phyloP scores from a whole-genome alignment of 352 stramenopile species.

The Discostella stelligera region DNA sequence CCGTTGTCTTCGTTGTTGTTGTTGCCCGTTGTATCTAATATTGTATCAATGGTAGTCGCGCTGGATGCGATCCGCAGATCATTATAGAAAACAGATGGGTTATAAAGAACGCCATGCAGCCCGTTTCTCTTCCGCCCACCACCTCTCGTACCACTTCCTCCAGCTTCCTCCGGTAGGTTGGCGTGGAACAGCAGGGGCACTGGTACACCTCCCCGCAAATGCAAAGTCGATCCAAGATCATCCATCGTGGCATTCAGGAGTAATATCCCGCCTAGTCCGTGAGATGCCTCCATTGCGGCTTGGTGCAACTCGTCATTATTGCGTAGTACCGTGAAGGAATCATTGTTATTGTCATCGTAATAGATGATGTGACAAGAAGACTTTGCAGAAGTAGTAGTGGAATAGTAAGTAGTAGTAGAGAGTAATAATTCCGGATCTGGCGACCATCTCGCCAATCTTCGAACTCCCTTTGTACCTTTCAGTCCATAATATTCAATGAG shows the following conservation, averaged over 20 bases:
- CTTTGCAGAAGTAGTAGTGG: background rate
- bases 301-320: background rate
- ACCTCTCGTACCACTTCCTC: background rate
- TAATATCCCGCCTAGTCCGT: slow-evolving; percentile 46
- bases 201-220: slow-evolving; percentile 46
- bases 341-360: background rate
- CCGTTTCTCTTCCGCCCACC: background rate
- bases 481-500: slow-evolving; percentile 80
- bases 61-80: too few species aligned
- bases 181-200: too few species aligned
- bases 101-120: slow-evolving; percentile 49
- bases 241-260: slow-evolving; percentile 61
- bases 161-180: too few species aligned
- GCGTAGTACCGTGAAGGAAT: background rate
- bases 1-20: slow-evolving; percentile 8
- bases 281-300: slow-evolving; percentile 13
- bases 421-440: slow-evolving; percentile 45
- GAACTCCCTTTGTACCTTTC: slow-evolving; percentile 60
- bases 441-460: slow-evolving; percentile 58
- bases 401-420: background rate
- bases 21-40: too few species aligned
- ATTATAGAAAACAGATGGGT: slow-evolving; percentile 28
- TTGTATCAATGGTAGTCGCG: too few species aligned
- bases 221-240: slow-evolving; percentile 57
- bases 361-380: background rate